Base-by-base conservation (phyloP, 495 filamentous ascomycete genomes). In the Penicillium arizonense region DNA sequence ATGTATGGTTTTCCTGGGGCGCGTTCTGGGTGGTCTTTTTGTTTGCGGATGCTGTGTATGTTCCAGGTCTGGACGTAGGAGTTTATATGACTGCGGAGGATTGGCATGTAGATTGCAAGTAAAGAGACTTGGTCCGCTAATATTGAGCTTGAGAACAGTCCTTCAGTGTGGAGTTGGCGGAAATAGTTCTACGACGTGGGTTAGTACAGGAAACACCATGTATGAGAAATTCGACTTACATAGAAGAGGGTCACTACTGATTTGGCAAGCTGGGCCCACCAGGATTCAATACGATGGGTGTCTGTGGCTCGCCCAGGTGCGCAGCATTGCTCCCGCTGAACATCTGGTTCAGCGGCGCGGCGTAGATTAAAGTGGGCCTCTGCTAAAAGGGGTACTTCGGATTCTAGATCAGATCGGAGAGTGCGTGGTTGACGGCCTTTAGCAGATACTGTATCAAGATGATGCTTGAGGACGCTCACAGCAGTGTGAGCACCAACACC, bases 321-420 rank as follows among this genome's bases (percentile, higher is more conserved):
- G n/a, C 46, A 61, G 36, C 58, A 61, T 6, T 52, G 37, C 3
- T 32, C 37, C 28, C 42, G 46, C 20, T 36, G 37, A 6, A 58
- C 40, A 28, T 53, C 41, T 3, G 32, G 41, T 14, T 53, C 50
- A 14, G 35, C 28, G 3, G 42, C 23, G 8, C 50, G 72, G 42
- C 74, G 74, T 61, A 76, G 50, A 1, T 44, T 35, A 45, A 46
- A 40, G 18, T 62, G 56, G 4, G 51, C 55, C 30, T 46, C 50
- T 3, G 45, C 50, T 21, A 62, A 21, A 30, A 62, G 56, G n/a
- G 47, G 35, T 36, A 40, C 53, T 26, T 62, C 59, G 2, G 51
- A 36, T 6, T 52, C 56, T 0, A 43, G 40, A 28, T 62, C 50
- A 14, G 56, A 55, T 37, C 56, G 52, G 18, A 62, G 32, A 18